Percentiles rank a stretch among this genome's conserved stretches.
phyloP scores from a whole-genome alignment of 179 eudicot species.

The Amaranthus tricolor region DNA sequence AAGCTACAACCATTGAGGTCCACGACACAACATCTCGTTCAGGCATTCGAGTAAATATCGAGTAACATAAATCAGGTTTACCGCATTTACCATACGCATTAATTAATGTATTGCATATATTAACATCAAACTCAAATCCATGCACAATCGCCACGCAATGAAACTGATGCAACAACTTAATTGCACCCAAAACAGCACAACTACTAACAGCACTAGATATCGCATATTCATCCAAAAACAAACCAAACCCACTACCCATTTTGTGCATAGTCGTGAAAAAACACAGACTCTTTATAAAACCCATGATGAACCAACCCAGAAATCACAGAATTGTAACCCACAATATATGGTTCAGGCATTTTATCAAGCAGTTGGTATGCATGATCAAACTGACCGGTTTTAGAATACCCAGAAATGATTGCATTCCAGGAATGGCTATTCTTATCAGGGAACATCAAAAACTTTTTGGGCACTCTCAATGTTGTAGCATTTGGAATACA shows the following conservation, averaged over 20 bases:
- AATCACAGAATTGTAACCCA: slow-evolving; percentile 54
- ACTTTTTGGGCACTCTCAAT: slow-evolving; percentile 51
- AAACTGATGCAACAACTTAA: slow-evolving; percentile 42
- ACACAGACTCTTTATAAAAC: slow-evolving; percentile 39
- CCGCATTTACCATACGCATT: slow-evolving; percentile 76
- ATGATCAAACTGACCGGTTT: slow-evolving; percentile 35
- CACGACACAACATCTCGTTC: slow-evolving; percentile 66
- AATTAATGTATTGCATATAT: slow-evolving; percentile 51
- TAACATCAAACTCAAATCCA: slow-evolving; percentile 43
- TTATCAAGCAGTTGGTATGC: slow-evolving; percentile 56
- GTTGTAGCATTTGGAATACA: slow-evolving; percentile 57
- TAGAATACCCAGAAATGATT: slow-evolving; percentile 45
- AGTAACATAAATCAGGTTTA: slow-evolving; percentile 32
- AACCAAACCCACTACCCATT: slow-evolving; percentile 2
- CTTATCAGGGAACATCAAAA: slow-evolving; percentile 53
- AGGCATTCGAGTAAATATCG: slow-evolving; percentile 49
- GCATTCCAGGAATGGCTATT: slow-evolving; percentile 68
- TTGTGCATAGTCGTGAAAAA: slow-evolving; percentile 50
- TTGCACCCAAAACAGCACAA: slow-evolving; percentile 44
- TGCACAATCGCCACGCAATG: slow-evolving; percentile 45
- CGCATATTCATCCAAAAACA: slow-evolving; percentile 59
- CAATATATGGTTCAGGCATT: slow-evolving; percentile 67
- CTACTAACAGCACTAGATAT: slow-evolving; percentile 47
- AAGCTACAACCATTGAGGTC: slow-evolving; percentile 75
- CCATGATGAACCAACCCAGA: slow-evolving; percentile 54